Evolutionary conservation across 2,329 filamentous ascomycete species (phyloP), one percentile per base, ranked within the genome.

Genomic region (Coniochaeta prunicola): DNA sequence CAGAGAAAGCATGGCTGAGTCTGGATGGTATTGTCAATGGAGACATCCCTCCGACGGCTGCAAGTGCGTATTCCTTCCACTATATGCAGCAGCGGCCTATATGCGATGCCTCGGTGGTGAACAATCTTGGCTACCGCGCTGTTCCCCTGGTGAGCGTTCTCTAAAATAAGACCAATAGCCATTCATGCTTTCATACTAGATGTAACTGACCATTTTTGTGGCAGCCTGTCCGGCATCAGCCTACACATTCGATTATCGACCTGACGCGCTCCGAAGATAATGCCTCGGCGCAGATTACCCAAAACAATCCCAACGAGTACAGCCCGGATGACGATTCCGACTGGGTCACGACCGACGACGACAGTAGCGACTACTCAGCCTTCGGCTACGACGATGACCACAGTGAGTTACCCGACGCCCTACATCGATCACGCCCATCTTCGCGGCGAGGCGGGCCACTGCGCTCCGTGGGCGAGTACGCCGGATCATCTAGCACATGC

Each of bases 31-130:
- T 85, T 24, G 67, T 72, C n/a, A 68, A 78, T 24, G 80, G 75
- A 7, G 78, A 83, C 54, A 70, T 84, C 3, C 75, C 76, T 0
- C 73, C 80, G 5, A 78, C 76, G 4, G 78, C 76, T 4, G 78
- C 77, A 7, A 71, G 74, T 1, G 82, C 80, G 1, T 85, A 76
- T 62, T 78, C 82, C 15, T 85, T 85, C 60, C 75, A 80, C 56
- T 64, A 73, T 6, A 57, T 73, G 34, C 66, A 74, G 28, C 65
- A 67, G 7, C 70, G 80, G n/a, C 82, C 81, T 1, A 59, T 80
- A 4, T 67, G 72, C 13, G 67, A 79, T 60, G 73, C 70, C 15
- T 62, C 67, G 1, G 59, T 77, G 12, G 59, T 80, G 30, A 71
- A 65, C 57, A 69, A 73, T 5, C 69, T 82, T 17, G 77, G 78